Conservation (phyloP, 441 rosid species). For the Gossypium gossypioides region DNA sequence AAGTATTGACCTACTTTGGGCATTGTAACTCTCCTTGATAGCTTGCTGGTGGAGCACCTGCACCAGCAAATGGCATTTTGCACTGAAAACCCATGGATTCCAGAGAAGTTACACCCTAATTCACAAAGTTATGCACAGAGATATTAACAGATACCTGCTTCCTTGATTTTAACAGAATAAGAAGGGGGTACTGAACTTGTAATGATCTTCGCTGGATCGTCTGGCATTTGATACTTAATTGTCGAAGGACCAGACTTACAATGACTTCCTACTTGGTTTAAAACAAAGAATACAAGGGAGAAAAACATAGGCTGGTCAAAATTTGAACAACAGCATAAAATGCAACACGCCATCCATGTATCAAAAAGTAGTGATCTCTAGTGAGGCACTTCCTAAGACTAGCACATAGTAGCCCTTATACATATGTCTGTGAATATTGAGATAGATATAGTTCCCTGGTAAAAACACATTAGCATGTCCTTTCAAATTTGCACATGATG, state of each 20-base stretch:
- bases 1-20: constrained; percentile 30
- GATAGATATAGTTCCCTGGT: background rate
- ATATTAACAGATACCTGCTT: constrained; percentile 31
- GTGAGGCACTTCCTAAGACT: background rate
- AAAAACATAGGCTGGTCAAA: background rate
- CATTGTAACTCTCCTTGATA: constrained; percentile 29
- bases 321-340: constrained; percentile 3
- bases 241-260: constrained; percentile 9
- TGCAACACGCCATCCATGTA: constrained; percentile 6
- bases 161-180: constrained; percentile 19
- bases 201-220: constrained; percentile 15
- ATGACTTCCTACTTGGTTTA: constrained; percentile 23
- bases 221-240: constrained; percentile 14
- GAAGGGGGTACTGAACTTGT: constrained; percentile 11
- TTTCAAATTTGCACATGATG: background rate
- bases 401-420: background rate
- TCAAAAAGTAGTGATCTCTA: background rate
- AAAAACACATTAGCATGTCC: background rate
- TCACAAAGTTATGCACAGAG: constrained; percentile 10
- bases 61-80: constrained; percentile 19
- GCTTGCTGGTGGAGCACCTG: constrained; percentile 35
- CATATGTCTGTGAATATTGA: background rate
- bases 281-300: background rate
- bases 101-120: constrained; percentile 14
- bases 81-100: background rate